phyloP scores from a whole-genome alignment of 1,139 yeast species.

The Keqinozyma sinolaborantium region DNA sequence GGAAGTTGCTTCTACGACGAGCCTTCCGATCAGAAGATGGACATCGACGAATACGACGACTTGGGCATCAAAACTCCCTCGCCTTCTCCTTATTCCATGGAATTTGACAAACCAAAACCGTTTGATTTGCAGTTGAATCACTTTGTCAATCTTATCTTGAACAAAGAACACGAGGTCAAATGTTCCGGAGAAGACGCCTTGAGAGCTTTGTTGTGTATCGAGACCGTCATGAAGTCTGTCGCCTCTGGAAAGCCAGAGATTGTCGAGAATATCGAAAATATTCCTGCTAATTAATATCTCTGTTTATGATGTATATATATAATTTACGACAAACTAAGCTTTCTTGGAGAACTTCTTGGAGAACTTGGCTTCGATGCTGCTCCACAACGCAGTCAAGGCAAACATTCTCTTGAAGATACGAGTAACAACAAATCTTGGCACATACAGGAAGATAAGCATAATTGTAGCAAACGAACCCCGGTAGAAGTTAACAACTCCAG shows the following conservation, averaged over 20 bases:
- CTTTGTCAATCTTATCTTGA: slow-evolving; percentile 32
- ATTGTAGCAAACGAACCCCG: slow-evolving; percentile 50
- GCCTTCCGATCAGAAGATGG: slow-evolving; percentile 1
- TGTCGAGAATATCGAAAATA: slow-evolving; percentile 17
- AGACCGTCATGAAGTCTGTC: slow-evolving; percentile 35
- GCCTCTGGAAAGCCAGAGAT: slow-evolving; percentile 33
- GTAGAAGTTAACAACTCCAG: slow-evolving; percentile 43
- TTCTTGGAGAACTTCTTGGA: no score
- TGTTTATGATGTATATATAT: no score
- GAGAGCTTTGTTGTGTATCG: slow-evolving; percentile 36
- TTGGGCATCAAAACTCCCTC: slow-evolving; percentile 8
- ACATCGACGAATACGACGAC: slow-evolving; percentile 1
- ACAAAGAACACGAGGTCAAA: slow-evolving; percentile 26
- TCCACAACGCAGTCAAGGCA: slow-evolving; percentile 31
- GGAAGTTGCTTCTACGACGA: not conserved
- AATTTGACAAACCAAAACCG: slow-evolving; percentile 23
- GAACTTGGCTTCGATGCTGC: not conserved
- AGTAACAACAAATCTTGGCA: slow-evolving; percentile 53
- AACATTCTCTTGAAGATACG: slow-evolving; percentile 43
- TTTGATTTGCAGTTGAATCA: slow-evolving; percentile 34
- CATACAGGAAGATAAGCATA: slow-evolving; percentile 28
- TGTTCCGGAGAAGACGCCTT: slow-evolving; percentile 42
- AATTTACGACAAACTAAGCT: no score
- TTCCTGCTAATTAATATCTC: no score
- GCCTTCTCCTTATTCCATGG: slow-evolving; percentile 8